Conservation (phyloP, 495 filamentous ascomycete genomes). For the Aeminium ludgeri region DNA sequence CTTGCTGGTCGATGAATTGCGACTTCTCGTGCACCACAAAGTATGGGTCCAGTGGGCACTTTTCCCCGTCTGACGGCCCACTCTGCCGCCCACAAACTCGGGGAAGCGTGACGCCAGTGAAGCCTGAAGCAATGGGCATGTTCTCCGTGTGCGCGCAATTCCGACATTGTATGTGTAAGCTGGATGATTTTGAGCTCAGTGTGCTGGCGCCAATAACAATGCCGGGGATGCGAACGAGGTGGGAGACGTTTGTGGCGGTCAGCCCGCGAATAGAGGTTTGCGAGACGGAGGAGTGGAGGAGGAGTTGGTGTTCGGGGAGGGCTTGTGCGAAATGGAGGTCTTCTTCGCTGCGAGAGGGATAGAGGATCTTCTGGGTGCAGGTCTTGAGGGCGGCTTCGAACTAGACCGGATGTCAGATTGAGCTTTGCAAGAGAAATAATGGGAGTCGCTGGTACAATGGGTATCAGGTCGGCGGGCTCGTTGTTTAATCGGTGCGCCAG, state of each 20-base stretch:
- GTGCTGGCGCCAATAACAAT: slow-evolving; percentile 97
- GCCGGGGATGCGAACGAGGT: slow-evolving; percentile 87
- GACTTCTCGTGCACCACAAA: slow-evolving; percentile 89
- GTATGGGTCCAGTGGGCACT: slow-evolving; percentile 89
- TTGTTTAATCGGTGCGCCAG: slow-evolving; percentile 79
- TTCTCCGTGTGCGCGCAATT: slow-evolving; percentile 62
- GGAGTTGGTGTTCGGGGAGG: slow-evolving; percentile 83
- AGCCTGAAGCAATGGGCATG: slow-evolving; percentile 62
- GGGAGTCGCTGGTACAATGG: slow-evolving; percentile 43
- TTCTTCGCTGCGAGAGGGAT: slow-evolving; percentile 44
- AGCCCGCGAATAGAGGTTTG: slow-evolving; percentile 88
- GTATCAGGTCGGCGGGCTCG: slow-evolving; percentile 84
- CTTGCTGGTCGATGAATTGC: slow-evolving; percentile 92
- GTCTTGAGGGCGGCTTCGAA: slow-evolving; percentile 81
- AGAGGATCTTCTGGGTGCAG: slow-evolving; percentile 85
- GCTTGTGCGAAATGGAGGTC: slow-evolving; percentile 10
- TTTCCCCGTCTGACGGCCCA: slow-evolving; percentile 41
- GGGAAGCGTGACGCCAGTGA: slow-evolving; percentile 70
- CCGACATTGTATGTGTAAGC: slow-evolving; percentile 73
- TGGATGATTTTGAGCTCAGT: slow-evolving; percentile 85
- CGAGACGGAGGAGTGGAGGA: slow-evolving; percentile 80
- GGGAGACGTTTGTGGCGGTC: slow-evolving; percentile 80
- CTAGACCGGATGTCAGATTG: slow-evolving; percentile 27
- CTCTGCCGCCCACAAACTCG: slow-evolving; percentile 49
- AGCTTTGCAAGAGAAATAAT: not conserved